These are phyloP conservation scores for Hymenoscyphus scutula DNA, from an alignment of 2,329 filamentous ascomycete species.

Conservation along the genomic window DNA sequence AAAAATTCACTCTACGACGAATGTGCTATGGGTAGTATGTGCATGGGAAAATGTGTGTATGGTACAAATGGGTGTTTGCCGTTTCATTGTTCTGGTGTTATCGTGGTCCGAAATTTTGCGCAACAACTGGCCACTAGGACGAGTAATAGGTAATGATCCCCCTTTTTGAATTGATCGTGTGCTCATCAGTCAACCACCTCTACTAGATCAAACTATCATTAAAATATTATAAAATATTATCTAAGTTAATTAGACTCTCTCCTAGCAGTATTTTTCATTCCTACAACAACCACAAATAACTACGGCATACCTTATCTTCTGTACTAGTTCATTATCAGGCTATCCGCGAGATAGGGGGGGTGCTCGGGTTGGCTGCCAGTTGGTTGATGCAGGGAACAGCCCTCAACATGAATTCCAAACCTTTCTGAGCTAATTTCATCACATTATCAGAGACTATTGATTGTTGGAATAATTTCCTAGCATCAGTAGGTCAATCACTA, in stretches of 20 bases:
- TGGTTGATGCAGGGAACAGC: too few relatives aligned
- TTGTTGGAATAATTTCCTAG: too few relatives aligned
- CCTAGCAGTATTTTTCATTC: too few relatives aligned
- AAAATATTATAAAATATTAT: background rate
- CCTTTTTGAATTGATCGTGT: background rate
- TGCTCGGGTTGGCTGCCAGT: too few relatives aligned
- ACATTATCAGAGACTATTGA: too few relatives aligned
- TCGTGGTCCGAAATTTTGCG: background rate
- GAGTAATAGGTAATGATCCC: background rate
- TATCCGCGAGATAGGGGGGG: too few relatives aligned
- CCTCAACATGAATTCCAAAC: too few relatives aligned
- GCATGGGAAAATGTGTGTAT: background rate
- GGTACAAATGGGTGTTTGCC: background rate
- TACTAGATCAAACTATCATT: background rate
- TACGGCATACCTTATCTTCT: too few relatives aligned
- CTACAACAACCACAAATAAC: too few relatives aligned
- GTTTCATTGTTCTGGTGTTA: background rate
- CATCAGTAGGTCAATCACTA: too few relatives aligned
- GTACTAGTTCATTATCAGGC: too few relatives aligned
- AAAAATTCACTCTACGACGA: background rate
- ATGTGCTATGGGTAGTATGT: background rate
- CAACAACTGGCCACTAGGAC: background rate
- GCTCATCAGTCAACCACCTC: conserved; percentile 2
- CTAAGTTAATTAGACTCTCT: background rate
- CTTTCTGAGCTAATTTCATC: too few relatives aligned